A percentile compares a stretch with the other conserved stretches of the same genome.
phyloP scores from a whole-genome alignment of 768 basidiomycete genomes.

The Tephrocybe sp. region DNA sequence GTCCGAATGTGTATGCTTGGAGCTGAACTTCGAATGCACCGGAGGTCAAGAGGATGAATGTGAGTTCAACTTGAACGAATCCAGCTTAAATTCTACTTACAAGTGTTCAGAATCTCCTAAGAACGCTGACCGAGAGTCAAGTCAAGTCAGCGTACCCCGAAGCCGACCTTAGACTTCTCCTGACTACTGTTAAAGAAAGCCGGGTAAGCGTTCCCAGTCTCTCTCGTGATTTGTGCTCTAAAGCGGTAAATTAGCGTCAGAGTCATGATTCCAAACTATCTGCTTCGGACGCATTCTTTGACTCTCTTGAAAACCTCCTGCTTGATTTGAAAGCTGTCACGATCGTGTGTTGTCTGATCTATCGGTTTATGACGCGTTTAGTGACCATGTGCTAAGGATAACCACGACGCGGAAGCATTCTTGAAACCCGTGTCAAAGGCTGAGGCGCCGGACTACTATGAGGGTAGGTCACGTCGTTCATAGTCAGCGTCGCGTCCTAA shows the following conservation, averaged over 20 bases:
- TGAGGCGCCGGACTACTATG: constrained; percentile 92
- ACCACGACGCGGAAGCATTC: constrained; percentile 91
- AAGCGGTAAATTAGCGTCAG: constrained; percentile 25
- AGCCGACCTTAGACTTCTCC: constrained; percentile 75
- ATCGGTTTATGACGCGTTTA: constrained; percentile 21
- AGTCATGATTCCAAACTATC: constrained; percentile 62
- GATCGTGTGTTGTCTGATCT: constrained; percentile 43
- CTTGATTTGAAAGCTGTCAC: constrained; percentile 79
- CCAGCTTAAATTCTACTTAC: constrained; percentile 20
- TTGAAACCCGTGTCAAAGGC: constrained; percentile 87
- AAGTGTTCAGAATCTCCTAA: constrained; percentile 72
- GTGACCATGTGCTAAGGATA: constrained; percentile 49
- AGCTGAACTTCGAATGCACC: constrained; percentile 20
- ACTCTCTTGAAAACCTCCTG: constrained; percentile 87
- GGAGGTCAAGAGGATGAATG: constrained; percentile 42
- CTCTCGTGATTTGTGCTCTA: constrained; percentile 14
- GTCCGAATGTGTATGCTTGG: constrained; percentile 15
- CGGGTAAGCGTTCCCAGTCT: constrained; percentile 58
- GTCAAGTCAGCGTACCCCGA: constrained; percentile 57
- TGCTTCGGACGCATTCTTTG: constrained; percentile 82
- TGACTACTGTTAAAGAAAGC: constrained; percentile 83
- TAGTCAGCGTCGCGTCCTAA: constrained; percentile 7
- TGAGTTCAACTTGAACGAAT: constrained; percentile 27
- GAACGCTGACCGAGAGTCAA: constrained; percentile 79
- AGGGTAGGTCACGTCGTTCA: constrained; percentile 51